Conservation (phyloP, 139 green algal genomes). For the Penium margaritaceum region DNA sequence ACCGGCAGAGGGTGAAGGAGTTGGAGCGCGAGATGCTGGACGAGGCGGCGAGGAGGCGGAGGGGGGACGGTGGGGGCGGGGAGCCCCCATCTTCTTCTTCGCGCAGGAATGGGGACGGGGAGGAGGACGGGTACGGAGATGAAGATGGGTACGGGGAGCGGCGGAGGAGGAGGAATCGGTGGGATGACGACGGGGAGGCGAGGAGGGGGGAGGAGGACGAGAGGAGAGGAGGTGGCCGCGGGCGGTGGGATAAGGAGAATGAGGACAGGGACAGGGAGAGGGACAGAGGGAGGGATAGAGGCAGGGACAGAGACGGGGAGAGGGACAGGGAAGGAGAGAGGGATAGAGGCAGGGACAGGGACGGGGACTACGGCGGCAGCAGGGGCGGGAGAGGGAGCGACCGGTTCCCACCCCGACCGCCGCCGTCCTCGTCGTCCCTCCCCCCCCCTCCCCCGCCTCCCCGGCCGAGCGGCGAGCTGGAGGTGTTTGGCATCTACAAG, state of each 20-base stretch:
- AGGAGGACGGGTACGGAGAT: too few species aligned
- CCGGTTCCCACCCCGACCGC: neutral
- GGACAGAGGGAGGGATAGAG: neutral
- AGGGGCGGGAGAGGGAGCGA: neutral
- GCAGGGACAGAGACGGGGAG: slow-evolving; percentile 26
- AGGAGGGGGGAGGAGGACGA: too few species aligned
- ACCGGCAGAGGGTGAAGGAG: slow-evolving; percentile 59
- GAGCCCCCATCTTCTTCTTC: too few species aligned
- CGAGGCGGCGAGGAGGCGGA: slow-evolving; percentile 27
- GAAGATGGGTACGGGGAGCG: neutral
- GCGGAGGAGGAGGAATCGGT: neutral
- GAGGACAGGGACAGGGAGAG: slow-evolving; percentile 2
- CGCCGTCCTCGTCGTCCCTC: too few species aligned
- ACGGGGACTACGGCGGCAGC: neutral
- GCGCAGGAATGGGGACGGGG: too few species aligned
- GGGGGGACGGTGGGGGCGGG: too few species aligned
- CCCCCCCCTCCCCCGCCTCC: slow-evolving; percentile 21
- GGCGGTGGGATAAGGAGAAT: too few species aligned
- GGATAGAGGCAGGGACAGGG: slow-evolving; percentile 4
- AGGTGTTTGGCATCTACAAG: slow-evolving; percentile 68
- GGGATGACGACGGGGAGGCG: slow-evolving; percentile 7
- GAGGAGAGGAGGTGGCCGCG: too few species aligned
- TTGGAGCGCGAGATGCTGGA: slow-evolving; percentile 62
- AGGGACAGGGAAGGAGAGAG: slow-evolving; percentile 10
- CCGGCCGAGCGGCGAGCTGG: slow-evolving; percentile 52